Evolutionary conservation across 1,139 yeast genomes (phyloP).

Genomic region (Casaregolazyma suthepensis): DNA sequence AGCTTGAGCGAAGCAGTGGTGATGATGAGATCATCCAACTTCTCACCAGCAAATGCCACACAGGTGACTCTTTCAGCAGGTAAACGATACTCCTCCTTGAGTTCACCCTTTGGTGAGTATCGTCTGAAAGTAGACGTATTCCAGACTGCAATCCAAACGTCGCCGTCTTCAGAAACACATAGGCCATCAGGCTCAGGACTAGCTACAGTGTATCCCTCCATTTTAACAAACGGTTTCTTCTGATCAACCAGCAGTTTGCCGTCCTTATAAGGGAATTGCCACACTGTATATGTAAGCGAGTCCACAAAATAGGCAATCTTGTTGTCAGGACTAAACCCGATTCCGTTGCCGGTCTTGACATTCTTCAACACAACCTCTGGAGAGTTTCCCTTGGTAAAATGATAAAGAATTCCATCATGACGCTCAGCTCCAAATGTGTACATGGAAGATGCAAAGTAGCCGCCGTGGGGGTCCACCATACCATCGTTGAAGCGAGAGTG

Average conservation of each 20-base stretch:
- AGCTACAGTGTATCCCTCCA: constrained; percentile 2
- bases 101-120: constrained; percentile 41
- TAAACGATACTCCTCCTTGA: constrained; percentile 46
- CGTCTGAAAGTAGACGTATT: constrained; percentile 52
- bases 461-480: constrained; percentile 32
- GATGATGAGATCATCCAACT: constrained; percentile 54
- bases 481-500: constrained; percentile 32
- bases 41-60: constrained; percentile 62
- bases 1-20: constrained; percentile 57
- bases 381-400: constrained; percentile 10
- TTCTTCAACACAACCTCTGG: constrained; percentile 11
- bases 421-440: constrained; percentile 18
- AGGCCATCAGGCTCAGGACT: constrained; percentile 59
- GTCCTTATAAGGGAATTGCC: constrained; percentile 54
- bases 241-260: constrained; percentile 33
- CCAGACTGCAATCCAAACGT: constrained; percentile 66
- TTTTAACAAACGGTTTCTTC: constrained; percentile 8
- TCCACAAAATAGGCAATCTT: constrained; percentile 65
- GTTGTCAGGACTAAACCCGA: constrained; percentile 56
- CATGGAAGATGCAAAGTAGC: constrained; percentile 31
- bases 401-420: constrained; percentile 30
- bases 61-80: constrained; percentile 67
- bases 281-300: constrained; percentile 53
- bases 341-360: constrained; percentile 49
- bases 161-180: constrained; percentile 54